A percentile compares a stretch with the other conserved stretches of the same genome.
phyloP scores from a whole-genome alignment of 805 yeast species.

The Henningerozyma blattae region DNA sequence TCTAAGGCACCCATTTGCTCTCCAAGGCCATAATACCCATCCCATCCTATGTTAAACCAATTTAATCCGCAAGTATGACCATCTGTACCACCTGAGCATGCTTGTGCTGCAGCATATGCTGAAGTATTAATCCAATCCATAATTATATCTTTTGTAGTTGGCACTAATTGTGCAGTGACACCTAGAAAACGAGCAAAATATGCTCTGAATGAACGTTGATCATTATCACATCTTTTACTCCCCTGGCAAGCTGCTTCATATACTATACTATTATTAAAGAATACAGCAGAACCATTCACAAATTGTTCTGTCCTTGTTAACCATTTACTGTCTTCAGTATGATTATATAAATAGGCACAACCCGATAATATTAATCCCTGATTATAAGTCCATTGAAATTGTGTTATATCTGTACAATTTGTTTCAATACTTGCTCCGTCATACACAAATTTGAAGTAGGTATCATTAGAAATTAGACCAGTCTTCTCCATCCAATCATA shows the following conservation, averaged over 20 bases:
- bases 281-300: conserved; percentile 41
- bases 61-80: conserved; percentile 83
- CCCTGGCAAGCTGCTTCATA: conserved; percentile 80
- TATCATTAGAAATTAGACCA: conserved; percentile 30
- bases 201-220: conserved; percentile 89
- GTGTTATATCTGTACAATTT: conserved; percentile 51
- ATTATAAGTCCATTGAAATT: conserved; percentile 75
- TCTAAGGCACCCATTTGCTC: conserved; percentile 87
- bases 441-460: conserved; percentile 32
- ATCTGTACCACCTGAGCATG: conserved; percentile 82
- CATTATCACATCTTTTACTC: conserved; percentile 54
- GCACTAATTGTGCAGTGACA: conserved; percentile 59
- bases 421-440: conserved; percentile 51
- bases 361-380: conserved; percentile 73
- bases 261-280: conserved; percentile 48
- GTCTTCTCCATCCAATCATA: conserved; percentile 70
- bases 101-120: conserved; percentile 62
- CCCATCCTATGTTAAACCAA: conserved; percentile 66
- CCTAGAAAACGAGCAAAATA: conserved; percentile 67
- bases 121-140: conserved; percentile 31
- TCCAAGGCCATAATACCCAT: conserved; percentile 70
- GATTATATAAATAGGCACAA: conserved; percentile 66
- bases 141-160: conserved; percentile 29
- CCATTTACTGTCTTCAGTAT: conserved; percentile 61
- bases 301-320: conserved; percentile 42